A percentile compares a stretch with the other conserved stretches of the same genome.
Evolutionary conservation across 768 basidiomycete species (phyloP).

Genomic region (Rhizopogon vinicolor): DNA sequence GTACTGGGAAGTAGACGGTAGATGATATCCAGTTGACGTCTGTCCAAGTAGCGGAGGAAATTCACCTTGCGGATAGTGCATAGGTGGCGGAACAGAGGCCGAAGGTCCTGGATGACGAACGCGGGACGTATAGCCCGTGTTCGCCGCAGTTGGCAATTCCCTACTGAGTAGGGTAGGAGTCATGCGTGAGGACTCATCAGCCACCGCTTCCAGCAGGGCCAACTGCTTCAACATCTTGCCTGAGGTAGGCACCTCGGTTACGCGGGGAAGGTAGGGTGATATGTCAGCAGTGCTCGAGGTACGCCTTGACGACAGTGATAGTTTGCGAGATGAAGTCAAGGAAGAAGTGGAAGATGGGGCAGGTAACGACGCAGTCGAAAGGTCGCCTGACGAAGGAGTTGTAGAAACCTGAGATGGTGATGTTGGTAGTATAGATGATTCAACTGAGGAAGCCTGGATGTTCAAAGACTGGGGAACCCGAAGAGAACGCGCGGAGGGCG

Average conservation of each 20-base stretch:
- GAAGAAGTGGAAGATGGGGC: slow-evolving; percentile 9
- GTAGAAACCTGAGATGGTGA: background rate
- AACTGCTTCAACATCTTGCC: slow-evolving; percentile 65
- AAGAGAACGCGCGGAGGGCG: background rate
- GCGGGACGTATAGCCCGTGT: slow-evolving; percentile 1
- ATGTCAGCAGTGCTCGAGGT: slow-evolving; percentile 57
- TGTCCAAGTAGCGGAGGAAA: slow-evolving; percentile 33
- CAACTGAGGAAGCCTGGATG: background rate
- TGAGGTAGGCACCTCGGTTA: slow-evolving; percentile 49
- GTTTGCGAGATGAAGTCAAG: slow-evolving; percentile 15
- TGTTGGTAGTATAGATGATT: background rate
- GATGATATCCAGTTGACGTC: slow-evolving; percentile 2
- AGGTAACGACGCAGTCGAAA: background rate
- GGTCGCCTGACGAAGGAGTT: slow-evolving; percentile 6
- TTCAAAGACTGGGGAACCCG: background rate
- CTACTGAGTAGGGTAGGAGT: slow-evolving; percentile 34
- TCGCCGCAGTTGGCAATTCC: slow-evolving; percentile 16
- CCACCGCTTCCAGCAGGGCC: slow-evolving; percentile 67
- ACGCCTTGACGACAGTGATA: slow-evolving; percentile 22
- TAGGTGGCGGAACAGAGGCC: slow-evolving; percentile 25
- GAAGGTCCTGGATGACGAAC: slow-evolving; percentile 13
- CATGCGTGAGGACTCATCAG: slow-evolving; percentile 67
- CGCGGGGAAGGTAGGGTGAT: slow-evolving; percentile 61
- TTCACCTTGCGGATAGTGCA: slow-evolving; percentile 13
- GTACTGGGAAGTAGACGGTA: slow-evolving; percentile 5